A percentile compares a stretch with the other conserved stretches of the same genome.
phyloP scores from a whole-genome alignment of 768 basidiomycete species.

The Kwoniella sp. region DNA sequence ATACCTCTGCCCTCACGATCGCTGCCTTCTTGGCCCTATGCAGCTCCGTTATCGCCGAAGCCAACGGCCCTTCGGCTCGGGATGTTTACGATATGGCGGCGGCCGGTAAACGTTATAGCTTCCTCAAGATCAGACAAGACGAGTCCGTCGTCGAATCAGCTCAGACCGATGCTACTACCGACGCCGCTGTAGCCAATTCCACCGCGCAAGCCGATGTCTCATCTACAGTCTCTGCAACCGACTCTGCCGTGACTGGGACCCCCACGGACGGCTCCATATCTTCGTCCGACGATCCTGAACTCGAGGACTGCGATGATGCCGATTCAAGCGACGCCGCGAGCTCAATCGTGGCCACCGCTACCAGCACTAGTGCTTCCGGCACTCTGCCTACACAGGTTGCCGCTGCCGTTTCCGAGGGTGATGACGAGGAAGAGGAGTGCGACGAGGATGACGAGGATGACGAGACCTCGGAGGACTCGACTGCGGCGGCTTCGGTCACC shows the following conservation, averaged over 20 bases:
- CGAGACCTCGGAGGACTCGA: constrained; percentile 15
- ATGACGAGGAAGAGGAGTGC: constrained; percentile 15
- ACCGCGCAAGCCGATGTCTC: background rate
- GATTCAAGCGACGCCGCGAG: constrained; percentile 31
- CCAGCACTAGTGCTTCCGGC: background rate
- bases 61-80: background rate
- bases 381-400: background rate
- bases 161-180: background rate
- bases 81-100: background rate
- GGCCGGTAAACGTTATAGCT: background rate
- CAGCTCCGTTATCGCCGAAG: constrained; percentile 4
- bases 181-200: background rate
- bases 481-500: background rate
- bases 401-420: background rate
- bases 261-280: background rate
- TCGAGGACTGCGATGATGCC: constrained; percentile 12
- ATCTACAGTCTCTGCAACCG: background rate
- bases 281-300: background rate
- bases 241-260: background rate
- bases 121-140: constrained; percentile 15
- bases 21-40: constrained; percentile 16
- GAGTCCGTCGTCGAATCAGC: constrained; percentile 2
- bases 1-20: constrained; percentile 6
- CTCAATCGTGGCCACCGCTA: constrained; percentile 57
- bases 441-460: constrained; percentile 11